These are phyloP conservation scores for Moringa oleifera DNA, from an alignment of 345 rosid species.

Conservation along the genomic window DNA sequence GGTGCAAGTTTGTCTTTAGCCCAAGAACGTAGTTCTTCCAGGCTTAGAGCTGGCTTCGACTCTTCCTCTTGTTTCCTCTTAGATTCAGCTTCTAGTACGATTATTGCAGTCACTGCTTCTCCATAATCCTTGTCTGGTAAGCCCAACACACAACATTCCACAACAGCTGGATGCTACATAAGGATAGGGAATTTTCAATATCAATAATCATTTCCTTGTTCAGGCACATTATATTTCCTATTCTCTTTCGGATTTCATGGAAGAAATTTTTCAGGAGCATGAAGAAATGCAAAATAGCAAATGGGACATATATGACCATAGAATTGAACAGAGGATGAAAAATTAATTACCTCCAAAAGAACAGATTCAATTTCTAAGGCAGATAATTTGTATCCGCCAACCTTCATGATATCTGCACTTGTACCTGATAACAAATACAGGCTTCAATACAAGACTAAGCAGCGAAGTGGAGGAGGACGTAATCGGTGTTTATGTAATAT, in stretches of 20 bases:
- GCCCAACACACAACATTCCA: slow-evolving; percentile 92
- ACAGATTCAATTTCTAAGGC: slow-evolving; percentile 93
- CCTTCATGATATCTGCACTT: slow-evolving; percentile 95
- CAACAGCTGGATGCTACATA: slow-evolving; percentile 72
- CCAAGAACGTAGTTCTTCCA: slow-evolving; percentile 74
- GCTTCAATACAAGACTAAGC: neutral
- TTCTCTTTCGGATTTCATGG: too few relatives aligned
- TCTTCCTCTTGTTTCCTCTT: slow-evolving; percentile 44
- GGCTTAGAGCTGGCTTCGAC: slow-evolving; percentile 49
- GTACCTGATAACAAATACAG: slow-evolving; percentile 45
- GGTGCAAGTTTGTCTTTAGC: slow-evolving; percentile 97
- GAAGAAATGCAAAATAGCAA: neutral
- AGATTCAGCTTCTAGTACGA: slow-evolving; percentile 50
- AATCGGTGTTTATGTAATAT: neutral
- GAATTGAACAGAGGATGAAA: neutral
- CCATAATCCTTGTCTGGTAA: slow-evolving; percentile 85
- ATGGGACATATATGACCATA: neutral
- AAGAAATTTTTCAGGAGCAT: neutral
- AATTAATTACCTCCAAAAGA: slow-evolving; percentile 62
- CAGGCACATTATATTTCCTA: too few relatives aligned
- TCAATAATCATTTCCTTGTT: too few relatives aligned
- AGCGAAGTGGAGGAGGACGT: neutral
- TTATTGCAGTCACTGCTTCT: slow-evolving; percentile 68
- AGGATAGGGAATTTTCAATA: slow-evolving; percentile 8
- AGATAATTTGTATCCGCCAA: slow-evolving; percentile 94